Base-by-base conservation (phyloP, 116 monocot genomes). In the Zostera marina region DNA sequence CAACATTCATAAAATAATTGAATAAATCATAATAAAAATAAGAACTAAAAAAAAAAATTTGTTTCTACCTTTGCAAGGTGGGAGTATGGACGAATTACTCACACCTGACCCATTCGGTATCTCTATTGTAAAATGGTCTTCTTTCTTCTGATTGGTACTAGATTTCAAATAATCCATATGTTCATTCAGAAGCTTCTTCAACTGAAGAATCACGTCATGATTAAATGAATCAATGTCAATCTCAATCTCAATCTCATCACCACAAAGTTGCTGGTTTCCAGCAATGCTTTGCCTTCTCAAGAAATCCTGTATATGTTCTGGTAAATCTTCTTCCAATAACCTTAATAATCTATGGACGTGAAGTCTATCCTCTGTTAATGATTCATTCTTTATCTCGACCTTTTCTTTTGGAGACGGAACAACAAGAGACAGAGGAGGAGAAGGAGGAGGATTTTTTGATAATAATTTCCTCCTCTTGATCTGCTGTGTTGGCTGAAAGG, bases 141-240 rank as follows among this genome's bases (percentile, higher is more conserved):
- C 57, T 73, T 81, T 84, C 11, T 43, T 22, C 11, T 61, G 64
- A 22, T 76, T 53, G 14, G 32, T 5, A 32, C 12, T 22, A 5
- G 64, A 42, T 22, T 63, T 67, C 42, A 66, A 70, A 32, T 68
- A 65, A 9, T 22, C 56, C 41, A 70, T 26, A 68, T 58, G 68
- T 9, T 79, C 79, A 69, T 93, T 73, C 54, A 93, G 58, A 66
- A 84, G 87, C 57, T 47, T 81, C 54, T 65, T 63, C 41, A 93
- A 63, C 53, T 87, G 76, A 71, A 79, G 69, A 6, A 87, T 42
- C 24, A 65, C 58, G 22, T 70, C 73, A 71, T 87, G 81, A 44
- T 66, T 69, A 38, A 84, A 66, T 11, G 74, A 66, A 72, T 75
- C 74, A 54, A 92, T 72, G 62, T 92, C 87, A 66, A 87, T 76